Conservation (phyloP, 371 early-diverging fungal species). For the Massospora cicadina region DNA sequence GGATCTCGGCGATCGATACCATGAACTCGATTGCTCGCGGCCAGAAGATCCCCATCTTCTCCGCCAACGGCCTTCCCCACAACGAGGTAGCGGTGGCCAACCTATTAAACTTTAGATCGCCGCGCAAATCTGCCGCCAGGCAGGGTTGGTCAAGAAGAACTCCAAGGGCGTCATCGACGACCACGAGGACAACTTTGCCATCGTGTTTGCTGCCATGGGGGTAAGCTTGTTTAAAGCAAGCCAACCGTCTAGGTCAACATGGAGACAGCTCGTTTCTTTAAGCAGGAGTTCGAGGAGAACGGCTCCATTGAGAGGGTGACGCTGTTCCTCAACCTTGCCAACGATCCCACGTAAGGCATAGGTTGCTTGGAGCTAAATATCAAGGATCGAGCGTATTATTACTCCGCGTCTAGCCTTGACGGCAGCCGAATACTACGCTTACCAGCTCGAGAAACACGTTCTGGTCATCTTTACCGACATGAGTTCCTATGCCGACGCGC, state of each 20-base stretch:
- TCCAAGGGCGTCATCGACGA: slow-evolving; percentile 94
- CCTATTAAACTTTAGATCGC: slow-evolving; percentile 51
- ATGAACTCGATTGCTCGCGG: slow-evolving; percentile 99
- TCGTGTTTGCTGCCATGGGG: slow-evolving; percentile 99
- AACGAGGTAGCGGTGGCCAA: slow-evolving; percentile 61
- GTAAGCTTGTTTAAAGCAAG: slow-evolving; percentile 18
- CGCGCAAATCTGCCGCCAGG: slow-evolving; percentile 99
- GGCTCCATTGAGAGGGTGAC: slow-evolving; percentile 98
- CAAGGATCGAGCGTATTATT: slow-evolving; percentile 97
- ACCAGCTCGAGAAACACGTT: slow-evolving; percentile 99
- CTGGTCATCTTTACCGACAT: slow-evolving; percentile 99
- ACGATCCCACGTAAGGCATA: slow-evolving; percentile 92
- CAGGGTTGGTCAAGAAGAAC: slow-evolving; percentile 91
- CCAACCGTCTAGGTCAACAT: slow-evolving; percentile 53
- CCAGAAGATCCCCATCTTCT: slow-evolving; percentile 99
- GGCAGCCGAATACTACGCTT: slow-evolving; percentile 99
- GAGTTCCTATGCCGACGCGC: slow-evolving; percentile 99
- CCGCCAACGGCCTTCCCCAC: slow-evolving; percentile 99
- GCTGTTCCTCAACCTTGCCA: slow-evolving; percentile 99
- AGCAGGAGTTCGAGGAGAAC: slow-evolving; percentile 99
- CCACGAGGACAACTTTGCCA: slow-evolving; percentile 99
- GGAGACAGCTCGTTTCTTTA: slow-evolving; percentile 99
- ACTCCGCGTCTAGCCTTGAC: slow-evolving; percentile 99
- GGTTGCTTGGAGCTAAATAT: slow-evolving; percentile 7
- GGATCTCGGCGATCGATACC: slow-evolving; percentile 99